Evolutionary conservation across 2,329 filamentous ascomycete genomes (phyloP).

Genomic region (Fusarium virguliforme): DNA sequence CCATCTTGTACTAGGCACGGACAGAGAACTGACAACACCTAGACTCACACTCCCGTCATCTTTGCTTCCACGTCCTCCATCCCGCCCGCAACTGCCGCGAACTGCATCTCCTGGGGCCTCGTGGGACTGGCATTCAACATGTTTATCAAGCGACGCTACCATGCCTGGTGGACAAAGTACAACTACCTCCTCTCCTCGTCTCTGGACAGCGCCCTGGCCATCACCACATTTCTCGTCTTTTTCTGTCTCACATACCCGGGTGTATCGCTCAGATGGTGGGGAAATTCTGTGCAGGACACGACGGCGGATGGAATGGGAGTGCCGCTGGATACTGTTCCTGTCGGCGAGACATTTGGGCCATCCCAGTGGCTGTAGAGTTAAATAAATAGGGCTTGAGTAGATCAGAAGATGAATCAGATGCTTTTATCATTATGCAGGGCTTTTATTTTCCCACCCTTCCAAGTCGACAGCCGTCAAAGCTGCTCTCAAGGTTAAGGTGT

Average conservation of each 20-base stretch:
- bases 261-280: slow-evolving; percentile 35
- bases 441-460: too few relatives aligned
- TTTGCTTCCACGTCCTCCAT: slow-evolving; percentile 33
- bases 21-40: neutral
- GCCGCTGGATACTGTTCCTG: slow-evolving; percentile 20
- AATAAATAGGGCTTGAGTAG: too few relatives aligned
- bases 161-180: slow-evolving; percentile 27
- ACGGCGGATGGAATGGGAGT: slow-evolving; percentile 29
- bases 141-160: slow-evolving; percentile 5
- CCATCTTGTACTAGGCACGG: neutral
- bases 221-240: slow-evolving; percentile 34
- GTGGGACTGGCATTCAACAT: slow-evolving; percentile 6
- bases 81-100: slow-evolving; percentile 28
- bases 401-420: too few relatives aligned
- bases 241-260: slow-evolving; percentile 29
- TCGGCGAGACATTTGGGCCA: slow-evolving; percentile 33
- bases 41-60: slow-evolving; percentile 30
- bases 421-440: too few relatives aligned
- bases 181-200: slow-evolving; percentile 40
- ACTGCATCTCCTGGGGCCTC: slow-evolving; percentile 21
- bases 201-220: slow-evolving; percentile 30
- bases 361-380: slow-evolving; percentile 15
- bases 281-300: slow-evolving; percentile 30
- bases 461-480: too few relatives aligned
- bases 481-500: too few relatives aligned